A percentile compares a stretch with the other conserved stretches of the same genome.
Evolutionary conservation across 257 asterid genomes (phyloP).

Genomic region (Buddleja alternifolia): DNA sequence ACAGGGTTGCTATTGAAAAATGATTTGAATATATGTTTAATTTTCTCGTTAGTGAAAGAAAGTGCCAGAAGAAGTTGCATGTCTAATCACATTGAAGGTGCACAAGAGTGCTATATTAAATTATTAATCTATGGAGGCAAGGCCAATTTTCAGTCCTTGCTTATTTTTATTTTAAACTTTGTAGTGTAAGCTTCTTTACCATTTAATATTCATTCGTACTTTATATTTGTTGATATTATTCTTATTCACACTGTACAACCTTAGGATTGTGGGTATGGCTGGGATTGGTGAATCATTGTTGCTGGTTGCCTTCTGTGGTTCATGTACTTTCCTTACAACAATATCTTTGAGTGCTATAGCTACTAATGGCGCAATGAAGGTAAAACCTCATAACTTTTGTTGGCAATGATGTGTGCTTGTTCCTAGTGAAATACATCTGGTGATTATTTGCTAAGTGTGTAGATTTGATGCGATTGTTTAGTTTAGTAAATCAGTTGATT

Average conservation of each 20-base stretch:
- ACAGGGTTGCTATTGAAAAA: neutral
- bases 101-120: neutral
- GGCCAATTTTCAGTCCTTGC: constrained; percentile 15
- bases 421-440: constrained; percentile 18
- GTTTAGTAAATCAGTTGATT: constrained; percentile 22
- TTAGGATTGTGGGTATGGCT: constrained; percentile 99
- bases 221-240: constrained; percentile 19
- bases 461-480: constrained; percentile 9
- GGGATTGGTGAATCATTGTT: constrained; percentile 91
- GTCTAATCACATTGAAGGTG: constrained; percentile 1
- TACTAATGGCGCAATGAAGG: constrained; percentile 99
- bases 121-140: constrained; percentile 9
- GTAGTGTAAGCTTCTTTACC: neutral
- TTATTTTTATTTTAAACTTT: neutral
- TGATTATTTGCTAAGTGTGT: constrained; percentile 16
- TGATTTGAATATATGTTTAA: neutral
- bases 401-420: constrained; percentile 12
- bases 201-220: constrained; percentile 20
- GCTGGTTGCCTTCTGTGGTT: constrained; percentile 92
- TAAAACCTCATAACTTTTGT: constrained; percentile 29
- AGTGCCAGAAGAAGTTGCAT: constrained; percentile 10
- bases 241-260: constrained; percentile 38
- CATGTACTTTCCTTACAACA: constrained; percentile 93
- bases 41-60: constrained; percentile 11
- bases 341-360: constrained; percentile 98